A percentile compares a stretch with the other conserved stretches of the same genome.
Evolutionary conservation across 2,329 filamentous ascomycete species (phyloP).

Genomic region (Conoideocrella luteorostrata): DNA sequence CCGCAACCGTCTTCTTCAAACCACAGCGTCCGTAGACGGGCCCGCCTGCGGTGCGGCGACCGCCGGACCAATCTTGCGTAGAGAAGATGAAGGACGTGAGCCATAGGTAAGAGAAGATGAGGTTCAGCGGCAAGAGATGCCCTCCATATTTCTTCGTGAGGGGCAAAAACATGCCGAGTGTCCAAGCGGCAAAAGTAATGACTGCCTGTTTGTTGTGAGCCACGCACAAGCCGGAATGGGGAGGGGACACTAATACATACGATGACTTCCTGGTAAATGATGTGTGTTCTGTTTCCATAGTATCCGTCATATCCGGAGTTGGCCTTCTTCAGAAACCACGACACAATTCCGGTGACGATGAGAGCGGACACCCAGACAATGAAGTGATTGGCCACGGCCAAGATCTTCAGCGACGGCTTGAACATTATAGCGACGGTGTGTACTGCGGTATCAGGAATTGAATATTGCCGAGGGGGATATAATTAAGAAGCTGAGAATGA

Average conservation of each 20-base stretch:
- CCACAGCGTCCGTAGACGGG: slow-evolving; percentile 10
- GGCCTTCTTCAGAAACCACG: slow-evolving; percentile 16
- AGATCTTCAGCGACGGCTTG: no score
- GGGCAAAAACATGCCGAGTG: slow-evolving; percentile 14
- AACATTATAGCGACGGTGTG: no score
- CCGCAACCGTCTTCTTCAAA: slow-evolving; percentile 16
- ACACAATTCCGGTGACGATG: slow-evolving; percentile 18
- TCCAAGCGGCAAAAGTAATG: slow-evolving; percentile 16
- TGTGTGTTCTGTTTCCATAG: slow-evolving; percentile 5
- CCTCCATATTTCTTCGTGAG: slow-evolving; percentile 15
- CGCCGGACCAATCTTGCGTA: slow-evolving; percentile 16
- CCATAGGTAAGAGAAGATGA: slow-evolving; percentile 21
- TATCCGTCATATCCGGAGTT: slow-evolving; percentile 9
- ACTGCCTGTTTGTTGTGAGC: slow-evolving; percentile 11
- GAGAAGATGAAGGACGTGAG: slow-evolving; percentile 21
- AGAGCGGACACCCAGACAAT: slow-evolving; percentile 16
- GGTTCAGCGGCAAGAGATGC: slow-evolving; percentile 15
- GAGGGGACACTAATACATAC: slow-evolving; percentile 8
- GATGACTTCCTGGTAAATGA: slow-evolving; percentile 19
- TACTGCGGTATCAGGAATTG: no score
- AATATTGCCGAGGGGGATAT: no score
- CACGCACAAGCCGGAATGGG: neutral
- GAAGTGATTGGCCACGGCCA: slow-evolving; percentile 15
- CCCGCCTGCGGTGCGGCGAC: slow-evolving; percentile 5
- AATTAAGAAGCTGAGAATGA: no score